A percentile compares a stretch with the other conserved stretches of the same genome.
Conservation (phyloP, 441 rosid genomes). For the Brassica balearica region DNA sequence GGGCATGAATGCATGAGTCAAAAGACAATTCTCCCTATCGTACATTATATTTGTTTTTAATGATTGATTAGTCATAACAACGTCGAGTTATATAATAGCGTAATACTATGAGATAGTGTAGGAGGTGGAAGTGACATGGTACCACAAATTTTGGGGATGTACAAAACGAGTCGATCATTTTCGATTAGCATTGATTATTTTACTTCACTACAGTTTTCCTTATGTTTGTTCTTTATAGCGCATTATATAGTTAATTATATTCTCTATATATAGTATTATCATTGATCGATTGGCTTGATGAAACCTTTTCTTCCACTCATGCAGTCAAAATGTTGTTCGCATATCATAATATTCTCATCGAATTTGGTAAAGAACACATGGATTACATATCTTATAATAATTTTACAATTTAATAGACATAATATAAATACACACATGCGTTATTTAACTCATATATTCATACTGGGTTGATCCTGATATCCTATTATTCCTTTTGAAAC, state of each 20-base stretch:
- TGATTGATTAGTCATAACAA: slow-evolving; percentile 28
- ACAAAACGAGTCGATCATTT: slow-evolving; percentile 45
- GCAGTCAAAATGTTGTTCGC: slow-evolving; percentile 51
- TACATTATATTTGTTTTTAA: slow-evolving; percentile 1
- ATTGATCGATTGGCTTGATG: slow-evolving; percentile 43
- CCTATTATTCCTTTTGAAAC: slow-evolving; percentile 21
- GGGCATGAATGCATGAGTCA: slow-evolving; percentile 27
- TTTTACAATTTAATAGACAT: not conserved
- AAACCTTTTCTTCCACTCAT: slow-evolving; percentile 49
- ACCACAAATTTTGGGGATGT: slow-evolving; percentile 48
- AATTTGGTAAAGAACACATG: slow-evolving; percentile 23
- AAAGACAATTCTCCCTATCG: slow-evolving; percentile 15
- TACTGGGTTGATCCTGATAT: slow-evolving; percentile 18
- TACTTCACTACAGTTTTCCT: slow-evolving; percentile 19
- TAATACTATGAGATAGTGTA: slow-evolving; percentile 42
- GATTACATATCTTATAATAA: not conserved
- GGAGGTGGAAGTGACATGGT: slow-evolving; percentile 49
- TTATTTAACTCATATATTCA: slow-evolving; percentile 20
- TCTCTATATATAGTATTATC: slow-evolving; percentile 14
- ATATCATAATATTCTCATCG: slow-evolving; percentile 34
- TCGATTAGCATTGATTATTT: slow-evolving; percentile 22
- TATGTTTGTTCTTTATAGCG: slow-evolving; percentile 23
- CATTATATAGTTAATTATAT: not conserved
- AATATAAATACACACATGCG: slow-evolving; percentile 11
- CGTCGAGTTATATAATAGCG: slow-evolving; percentile 29